These are phyloP conservation scores for Alternaria hordeiaustralica DNA, from an alignment of 2,329 filamentous ascomycete genomes.

Conservation along the genomic window DNA sequence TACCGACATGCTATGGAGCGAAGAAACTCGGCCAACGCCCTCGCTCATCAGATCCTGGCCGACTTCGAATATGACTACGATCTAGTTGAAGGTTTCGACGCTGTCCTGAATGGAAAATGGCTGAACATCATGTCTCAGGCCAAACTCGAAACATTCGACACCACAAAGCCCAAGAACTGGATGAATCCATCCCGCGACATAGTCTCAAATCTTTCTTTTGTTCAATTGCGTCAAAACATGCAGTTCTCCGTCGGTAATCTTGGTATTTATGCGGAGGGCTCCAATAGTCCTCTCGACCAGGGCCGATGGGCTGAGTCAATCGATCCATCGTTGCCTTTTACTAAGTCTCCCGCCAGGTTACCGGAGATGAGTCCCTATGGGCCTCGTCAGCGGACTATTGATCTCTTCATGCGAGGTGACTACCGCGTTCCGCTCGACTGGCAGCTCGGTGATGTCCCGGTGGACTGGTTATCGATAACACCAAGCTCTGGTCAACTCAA, in stretches of 20 bases:
- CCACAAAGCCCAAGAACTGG: slow-evolving; percentile 59
- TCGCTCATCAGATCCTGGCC: slow-evolving; percentile 29
- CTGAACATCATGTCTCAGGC: slow-evolving; percentile 38
- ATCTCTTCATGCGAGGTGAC: slow-evolving; percentile 26
- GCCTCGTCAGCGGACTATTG: slow-evolving; percentile 14
- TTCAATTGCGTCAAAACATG: slow-evolving; percentile 50
- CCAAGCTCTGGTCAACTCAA: slow-evolving; percentile 17
- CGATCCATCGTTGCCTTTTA: slow-evolving; percentile 64
- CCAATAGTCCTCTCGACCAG: slow-evolving; percentile 33
- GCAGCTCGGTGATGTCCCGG: slow-evolving; percentile 20
- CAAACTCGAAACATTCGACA: slow-evolving; percentile 16
- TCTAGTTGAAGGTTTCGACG: slow-evolving; percentile 32
- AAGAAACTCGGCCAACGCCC: slow-evolving; percentile 31
- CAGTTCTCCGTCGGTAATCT: slow-evolving; percentile 24
- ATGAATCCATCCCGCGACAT: slow-evolving; percentile 72
- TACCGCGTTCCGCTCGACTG: slow-evolving; percentile 24
- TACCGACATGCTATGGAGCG: slow-evolving; percentile 31
- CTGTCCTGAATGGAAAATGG: slow-evolving; percentile 37
- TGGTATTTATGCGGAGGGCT: slow-evolving; percentile 24
- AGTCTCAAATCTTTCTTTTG: slow-evolving; percentile 63
- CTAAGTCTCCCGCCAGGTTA: slow-evolving; percentile 22
- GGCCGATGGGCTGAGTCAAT: slow-evolving; percentile 59
- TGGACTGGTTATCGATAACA: slow-evolving; percentile 21
- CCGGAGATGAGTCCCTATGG: slow-evolving; percentile 26
- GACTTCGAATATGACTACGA: slow-evolving; percentile 28